Percentiles rank a stretch among this genome's conserved stretches.
Evolutionary conservation across 2,329 filamentous ascomycete species (phyloP).

Genomic region (Tolypocladium paradoxum): DNA sequence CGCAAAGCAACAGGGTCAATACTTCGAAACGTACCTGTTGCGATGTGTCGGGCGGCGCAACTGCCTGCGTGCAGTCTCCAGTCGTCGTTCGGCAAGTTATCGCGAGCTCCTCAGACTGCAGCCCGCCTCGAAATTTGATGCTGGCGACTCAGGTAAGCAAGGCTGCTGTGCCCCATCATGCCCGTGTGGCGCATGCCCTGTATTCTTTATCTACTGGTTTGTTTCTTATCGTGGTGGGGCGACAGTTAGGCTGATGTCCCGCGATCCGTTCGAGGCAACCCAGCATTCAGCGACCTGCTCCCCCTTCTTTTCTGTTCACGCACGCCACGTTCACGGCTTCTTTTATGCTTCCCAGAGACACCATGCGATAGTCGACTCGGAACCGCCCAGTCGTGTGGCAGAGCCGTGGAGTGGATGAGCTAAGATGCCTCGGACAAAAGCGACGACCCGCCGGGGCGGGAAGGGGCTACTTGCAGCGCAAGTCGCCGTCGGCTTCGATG

Average conservation of each 20-base stretch:
- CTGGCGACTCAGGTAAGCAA: constrained; percentile 21
- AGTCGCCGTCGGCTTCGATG: background rate
- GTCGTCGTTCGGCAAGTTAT: background rate
- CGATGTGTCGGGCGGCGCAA: background rate
- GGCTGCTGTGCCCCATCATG: constrained; percentile 7
- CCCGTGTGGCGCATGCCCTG: constrained; percentile 6
- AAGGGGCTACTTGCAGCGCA: background rate
- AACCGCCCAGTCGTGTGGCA: background rate
- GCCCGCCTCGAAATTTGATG: constrained; percentile 16
- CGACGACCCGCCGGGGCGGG: background rate
- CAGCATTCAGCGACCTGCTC: background rate
- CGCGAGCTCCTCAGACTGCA: background rate
- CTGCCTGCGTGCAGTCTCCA: background rate
- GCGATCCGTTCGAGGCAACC: background rate
- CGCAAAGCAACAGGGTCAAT: background rate
- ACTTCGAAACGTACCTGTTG: background rate
- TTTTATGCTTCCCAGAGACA: background rate
- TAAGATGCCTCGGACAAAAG: background rate
- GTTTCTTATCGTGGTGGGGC: background rate
- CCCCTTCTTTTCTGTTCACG: background rate
- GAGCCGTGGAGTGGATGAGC: background rate
- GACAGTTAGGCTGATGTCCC: background rate
- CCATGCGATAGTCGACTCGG: background rate
- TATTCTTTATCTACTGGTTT: background rate
- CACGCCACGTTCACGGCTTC: background rate